These are phyloP conservation scores for Wallacemonas collosoma DNA, from an alignment of 208 protist species.

Conservation along the genomic window DNA sequence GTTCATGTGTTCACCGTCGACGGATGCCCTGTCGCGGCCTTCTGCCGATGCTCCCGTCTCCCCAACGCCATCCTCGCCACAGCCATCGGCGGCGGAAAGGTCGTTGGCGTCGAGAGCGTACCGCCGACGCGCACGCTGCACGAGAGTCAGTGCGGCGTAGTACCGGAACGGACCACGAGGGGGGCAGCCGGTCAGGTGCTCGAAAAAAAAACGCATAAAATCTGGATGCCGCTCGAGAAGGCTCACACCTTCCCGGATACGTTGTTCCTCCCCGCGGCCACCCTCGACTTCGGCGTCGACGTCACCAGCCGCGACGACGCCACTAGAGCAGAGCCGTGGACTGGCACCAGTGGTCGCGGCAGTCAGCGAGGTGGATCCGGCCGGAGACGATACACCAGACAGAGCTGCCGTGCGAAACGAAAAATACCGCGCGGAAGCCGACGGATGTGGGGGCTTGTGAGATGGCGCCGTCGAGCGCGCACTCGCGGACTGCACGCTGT, in stretches of 20 bases:
- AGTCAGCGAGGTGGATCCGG: background rate
- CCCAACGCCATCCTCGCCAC: background rate
- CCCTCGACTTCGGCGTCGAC: conserved; percentile 7
- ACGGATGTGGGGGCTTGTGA: background rate
- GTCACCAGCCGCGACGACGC: conserved; percentile 1
- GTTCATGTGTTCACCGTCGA: too few species aligned
- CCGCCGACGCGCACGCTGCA: conserved; percentile 46
- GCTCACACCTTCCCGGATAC: conserved; percentile 14
- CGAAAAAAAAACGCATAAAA: conserved; percentile 75
- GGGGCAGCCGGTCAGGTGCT: conserved; percentile 66
- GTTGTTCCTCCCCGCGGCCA: background rate
- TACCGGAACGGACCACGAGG: conserved; percentile 72
- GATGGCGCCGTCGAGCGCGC: conserved; percentile 12
- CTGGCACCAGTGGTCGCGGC: background rate
- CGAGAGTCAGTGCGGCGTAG: conserved; percentile 71
- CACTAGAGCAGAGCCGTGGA: background rate
- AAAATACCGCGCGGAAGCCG: background rate
- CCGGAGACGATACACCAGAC: background rate
- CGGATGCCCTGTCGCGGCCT: too few species aligned
- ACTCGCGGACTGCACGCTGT: conserved; percentile 10
- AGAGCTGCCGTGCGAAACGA: conserved; percentile 5
- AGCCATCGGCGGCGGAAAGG: background rate
- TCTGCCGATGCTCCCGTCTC: too few species aligned
- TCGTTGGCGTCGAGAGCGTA: conserved; percentile 14
- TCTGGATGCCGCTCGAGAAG: conserved; percentile 52